Conservation (phyloP, 805 yeast genomes). For the Jamesozyma hellenica region DNA sequence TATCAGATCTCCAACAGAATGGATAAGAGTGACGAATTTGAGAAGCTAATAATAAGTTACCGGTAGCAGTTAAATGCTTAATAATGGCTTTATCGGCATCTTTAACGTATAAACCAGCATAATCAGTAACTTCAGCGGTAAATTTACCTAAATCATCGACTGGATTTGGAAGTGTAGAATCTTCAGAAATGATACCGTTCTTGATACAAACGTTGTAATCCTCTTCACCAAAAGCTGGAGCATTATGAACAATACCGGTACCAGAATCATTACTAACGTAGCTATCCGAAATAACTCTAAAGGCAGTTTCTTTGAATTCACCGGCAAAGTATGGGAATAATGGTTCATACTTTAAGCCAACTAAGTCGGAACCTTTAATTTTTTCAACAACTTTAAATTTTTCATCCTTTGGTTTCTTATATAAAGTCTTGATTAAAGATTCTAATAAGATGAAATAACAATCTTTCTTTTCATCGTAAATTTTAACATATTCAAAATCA, state of each 20-base stretch:
- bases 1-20: conserved; percentile 99
- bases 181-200: conserved; percentile 64
- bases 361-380: conserved; percentile 68
- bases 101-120: conserved; percentile 79
- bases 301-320: conserved; percentile 64
- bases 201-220: conserved; percentile 79
- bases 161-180: conserved; percentile 76
- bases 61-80: conserved; percentile 68
- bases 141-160: conserved; percentile 88
- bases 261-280: conserved; percentile 92
- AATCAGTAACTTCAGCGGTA: conserved; percentile 64
- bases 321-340: conserved; percentile 73
- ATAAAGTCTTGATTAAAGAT: conserved; percentile 67
- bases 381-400: conserved; percentile 75
- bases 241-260: conserved; percentile 97
- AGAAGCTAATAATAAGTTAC: conserved; percentile 61
- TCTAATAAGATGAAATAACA: conserved; percentile 78
- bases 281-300: conserved; percentile 69
- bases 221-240: conserved; percentile 98
- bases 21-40: conserved; percentile 96
- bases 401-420: conserved; percentile 91
- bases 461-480: conserved; percentile 79
- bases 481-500: conserved; percentile 81
- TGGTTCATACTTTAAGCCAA: conserved; percentile 74
- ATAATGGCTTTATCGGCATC: conserved; percentile 91